Percentiles rank a stretch among this genome's conserved stretches.
These are phyloP conservation scores for Phaeophleospora eucalypticola DNA, from an alignment of 2,329 filamentous ascomycete genomes.

Conservation along the genomic window DNA sequence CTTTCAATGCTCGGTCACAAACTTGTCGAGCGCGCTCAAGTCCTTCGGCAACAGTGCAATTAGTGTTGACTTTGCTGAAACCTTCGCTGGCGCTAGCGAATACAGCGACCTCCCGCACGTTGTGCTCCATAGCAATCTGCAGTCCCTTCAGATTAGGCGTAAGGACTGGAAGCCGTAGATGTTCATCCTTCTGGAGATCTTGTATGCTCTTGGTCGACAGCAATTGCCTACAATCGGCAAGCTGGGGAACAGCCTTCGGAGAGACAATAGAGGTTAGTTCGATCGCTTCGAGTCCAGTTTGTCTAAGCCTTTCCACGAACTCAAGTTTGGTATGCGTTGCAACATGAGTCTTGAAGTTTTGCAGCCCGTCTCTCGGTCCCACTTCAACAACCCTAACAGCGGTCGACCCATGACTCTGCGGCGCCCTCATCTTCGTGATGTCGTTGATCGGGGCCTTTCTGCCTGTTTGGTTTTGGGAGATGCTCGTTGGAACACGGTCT, in stretches of 20 bases:
- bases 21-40: constrained; percentile 34
- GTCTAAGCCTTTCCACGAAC: constrained; percentile 45
- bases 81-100: constrained; percentile 41
- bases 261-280: constrained; percentile 52
- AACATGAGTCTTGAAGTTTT: constrained; percentile 50
- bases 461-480: too few relatives aligned
- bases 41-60: constrained; percentile 38
- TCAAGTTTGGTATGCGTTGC: constrained; percentile 48
- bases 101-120: constrained; percentile 38
- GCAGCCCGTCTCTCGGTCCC: constrained; percentile 51
- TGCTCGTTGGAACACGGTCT: too few relatives aligned
- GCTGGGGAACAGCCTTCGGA: constrained; percentile 52
- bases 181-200: neutral
- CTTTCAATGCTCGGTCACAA: constrained; percentile 23
- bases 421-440: neutral
- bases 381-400: constrained; percentile 52
- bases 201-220: constrained; percentile 1
- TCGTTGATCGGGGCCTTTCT: too few relatives aligned
- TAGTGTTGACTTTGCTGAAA: constrained; percentile 42
- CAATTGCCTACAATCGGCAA: constrained; percentile 20
- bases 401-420: neutral
- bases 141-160: constrained; percentile 40
- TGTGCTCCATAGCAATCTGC: constrained; percentile 54
- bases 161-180: constrained; percentile 32
- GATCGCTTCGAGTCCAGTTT: constrained; percentile 47